phyloP scores from a whole-genome alignment of 805 yeast species.

The Wickerhamomyces canadensis region DNA sequence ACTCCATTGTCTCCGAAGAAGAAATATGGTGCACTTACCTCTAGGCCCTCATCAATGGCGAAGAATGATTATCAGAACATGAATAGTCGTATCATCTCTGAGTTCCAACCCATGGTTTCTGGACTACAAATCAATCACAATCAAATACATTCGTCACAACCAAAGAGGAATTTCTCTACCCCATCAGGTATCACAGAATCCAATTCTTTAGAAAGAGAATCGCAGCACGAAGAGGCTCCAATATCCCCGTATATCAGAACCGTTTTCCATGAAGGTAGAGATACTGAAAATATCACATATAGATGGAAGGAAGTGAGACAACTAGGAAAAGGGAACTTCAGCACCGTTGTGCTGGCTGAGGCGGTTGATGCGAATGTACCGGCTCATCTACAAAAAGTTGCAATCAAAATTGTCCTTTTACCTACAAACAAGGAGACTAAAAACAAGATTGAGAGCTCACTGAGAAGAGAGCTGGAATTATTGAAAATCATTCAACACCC shows the following conservation, averaged over 20 bases:
- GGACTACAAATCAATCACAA: background rate
- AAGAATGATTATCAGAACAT: background rate
- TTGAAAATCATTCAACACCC: slow-evolving; percentile 59
- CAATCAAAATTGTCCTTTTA: slow-evolving; percentile 60
- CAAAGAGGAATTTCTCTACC: slow-evolving; percentile 16
- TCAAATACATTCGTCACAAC: slow-evolving; percentile 7
- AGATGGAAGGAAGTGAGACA: slow-evolving; percentile 32
- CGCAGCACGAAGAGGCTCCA: background rate
- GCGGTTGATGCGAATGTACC: slow-evolving; percentile 18
- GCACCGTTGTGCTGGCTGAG: slow-evolving; percentile 51
- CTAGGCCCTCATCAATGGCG: slow-evolving; percentile 6
- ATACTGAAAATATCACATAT: slow-evolving; percentile 8
- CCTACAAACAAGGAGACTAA: slow-evolving; percentile 37
- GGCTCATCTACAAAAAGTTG: slow-evolving; percentile 36
- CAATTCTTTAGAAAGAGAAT: slow-evolving; percentile 4
- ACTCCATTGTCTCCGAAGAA: slow-evolving; percentile 1
- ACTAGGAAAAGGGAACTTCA: slow-evolving; percentile 66
- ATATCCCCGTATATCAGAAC: background rate
- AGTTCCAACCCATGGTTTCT: slow-evolving; percentile 26
- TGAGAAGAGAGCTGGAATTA: slow-evolving; percentile 70
- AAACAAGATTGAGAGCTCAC: slow-evolving; percentile 52
- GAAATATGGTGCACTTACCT: slow-evolving; percentile 4
- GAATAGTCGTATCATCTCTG: slow-evolving; percentile 30
- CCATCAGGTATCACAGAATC: slow-evolving; percentile 3
- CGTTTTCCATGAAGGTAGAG: slow-evolving; percentile 12